Base-by-base conservation (phyloP, 176 grass and related monocot species). In the Carex littledalei region DNA sequence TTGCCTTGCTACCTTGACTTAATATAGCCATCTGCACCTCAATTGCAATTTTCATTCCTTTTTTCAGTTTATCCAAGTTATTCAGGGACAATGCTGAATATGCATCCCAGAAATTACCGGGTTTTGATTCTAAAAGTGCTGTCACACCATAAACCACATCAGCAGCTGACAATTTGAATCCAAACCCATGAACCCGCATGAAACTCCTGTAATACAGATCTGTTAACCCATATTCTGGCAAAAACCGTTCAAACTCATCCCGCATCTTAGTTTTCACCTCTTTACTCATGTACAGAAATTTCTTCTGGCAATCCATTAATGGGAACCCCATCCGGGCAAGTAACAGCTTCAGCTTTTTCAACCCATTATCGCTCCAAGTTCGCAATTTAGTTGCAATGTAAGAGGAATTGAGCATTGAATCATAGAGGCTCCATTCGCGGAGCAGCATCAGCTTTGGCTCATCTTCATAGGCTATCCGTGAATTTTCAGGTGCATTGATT, bases 121-220 rank as follows among this genome's bases (percentile, higher is more conserved):
- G 88, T 3, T 88, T 70, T 5, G 84, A 93, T 56, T 97, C 92
- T 2, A 98, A 90, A 86, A 98, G 68, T 32, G 92, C 92, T 1
- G 92, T 93, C 65, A 92, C 86, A 9, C 95, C 95, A 67, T 98
- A 93, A 32, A 98, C 95, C n/a, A 98, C 88, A 91, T 98, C 95
- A 0, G 92, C 95, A 22, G 95, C 95, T 56, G 92, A 98, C 61
- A 94, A 85, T 71, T 94, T 98, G 47, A 85, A 93, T 32, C 88
- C 56, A 79, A 92, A 98, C 3, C 95, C 95, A 4, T 98, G 92
- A 26, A 94, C 89, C 67, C 91, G 86, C 54, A 97, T 81, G 79
- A 97, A 97, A 39, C 92, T 97, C 32, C 91, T 55, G 67, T 92
- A 97, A 83, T 94, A 97, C 84, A 97, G 86, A 4, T 97, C 92